Conservation (phyloP, 2,329 filamentous ascomycete species). For the Ophiostoma himal-ulmi region DNA sequence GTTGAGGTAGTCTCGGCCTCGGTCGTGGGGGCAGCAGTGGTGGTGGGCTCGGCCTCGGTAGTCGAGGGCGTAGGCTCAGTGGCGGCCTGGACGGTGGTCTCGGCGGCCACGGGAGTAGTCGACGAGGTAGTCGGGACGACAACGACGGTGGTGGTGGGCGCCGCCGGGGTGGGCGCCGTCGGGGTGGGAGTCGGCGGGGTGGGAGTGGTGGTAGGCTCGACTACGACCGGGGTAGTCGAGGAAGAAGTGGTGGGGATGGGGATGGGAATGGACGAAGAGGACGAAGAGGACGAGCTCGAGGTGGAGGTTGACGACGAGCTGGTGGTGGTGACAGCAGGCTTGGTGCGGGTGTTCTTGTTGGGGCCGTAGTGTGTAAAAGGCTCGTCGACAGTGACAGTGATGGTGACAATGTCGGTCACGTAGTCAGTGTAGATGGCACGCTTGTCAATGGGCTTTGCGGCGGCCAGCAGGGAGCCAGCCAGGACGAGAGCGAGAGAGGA, state of each 20-base stretch:
- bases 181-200: not conserved
- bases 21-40: slow-evolving; percentile 16
- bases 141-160: not conserved
- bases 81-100: slow-evolving; percentile 4
- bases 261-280: not conserved
- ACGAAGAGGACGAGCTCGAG: not conserved
- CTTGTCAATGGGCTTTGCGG: slow-evolving; percentile 42
- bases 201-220: not conserved
- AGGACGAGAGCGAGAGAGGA: slow-evolving; percentile 42
- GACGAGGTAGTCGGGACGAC: slow-evolving; percentile 12
- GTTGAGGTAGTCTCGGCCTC: slow-evolving; percentile 16
- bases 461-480: slow-evolving; percentile 42
- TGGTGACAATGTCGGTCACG: slow-evolving; percentile 42
- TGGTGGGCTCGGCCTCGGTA: not conserved
- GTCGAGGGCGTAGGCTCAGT: not conserved
- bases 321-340: slow-evolving; percentile 17
- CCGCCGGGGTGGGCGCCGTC: not conserved
- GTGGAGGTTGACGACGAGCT: not conserved
- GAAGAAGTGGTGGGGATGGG: not conserved
- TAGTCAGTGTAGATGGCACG: slow-evolving; percentile 38
- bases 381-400: slow-evolving; percentile 33
- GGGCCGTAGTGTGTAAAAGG: slow-evolving; percentile 7
- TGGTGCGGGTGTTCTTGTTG: slow-evolving; percentile 15
- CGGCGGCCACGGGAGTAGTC: slow-evolving; percentile 12
- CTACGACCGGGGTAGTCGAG: not conserved